These are phyloP conservation scores for Porpolomopsis calyptriformis DNA, from an alignment of 768 basidiomycete genomes.

Conservation along the genomic window DNA sequence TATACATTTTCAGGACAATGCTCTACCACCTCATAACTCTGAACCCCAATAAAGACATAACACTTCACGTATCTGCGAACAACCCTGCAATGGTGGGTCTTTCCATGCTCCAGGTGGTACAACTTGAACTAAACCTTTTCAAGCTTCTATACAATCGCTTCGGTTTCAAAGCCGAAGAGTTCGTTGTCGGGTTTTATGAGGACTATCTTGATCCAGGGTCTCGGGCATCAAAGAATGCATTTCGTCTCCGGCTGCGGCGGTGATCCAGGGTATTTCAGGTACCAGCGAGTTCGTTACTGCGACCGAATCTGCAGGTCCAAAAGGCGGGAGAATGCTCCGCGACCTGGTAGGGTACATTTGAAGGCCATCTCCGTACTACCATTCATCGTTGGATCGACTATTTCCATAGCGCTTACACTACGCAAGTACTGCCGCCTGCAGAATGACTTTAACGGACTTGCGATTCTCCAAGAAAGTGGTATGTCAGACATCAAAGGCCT, in stretches of 20 bases:
- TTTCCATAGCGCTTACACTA: too few relatives aligned
- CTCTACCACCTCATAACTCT: conserved; percentile 62
- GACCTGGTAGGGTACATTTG: too few relatives aligned
- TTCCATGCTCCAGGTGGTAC: not conserved
- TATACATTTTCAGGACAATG: conserved; percentile 51
- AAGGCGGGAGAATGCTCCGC: too few relatives aligned
- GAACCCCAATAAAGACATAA: conserved; percentile 70
- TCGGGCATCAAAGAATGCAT: conserved; percentile 69
- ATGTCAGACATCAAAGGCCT: too few relatives aligned
- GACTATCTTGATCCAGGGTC: conserved; percentile 64
- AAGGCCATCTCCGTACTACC: too few relatives aligned
- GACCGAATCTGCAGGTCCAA: too few relatives aligned
- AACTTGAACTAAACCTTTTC: conserved; percentile 1
- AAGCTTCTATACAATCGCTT: conserved; percentile 77
- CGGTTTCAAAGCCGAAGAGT: conserved; percentile 82
- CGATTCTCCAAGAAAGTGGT: too few relatives aligned
- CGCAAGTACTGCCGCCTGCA: too few relatives aligned
- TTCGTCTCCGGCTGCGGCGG: conserved; percentile 62
- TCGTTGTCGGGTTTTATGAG: conserved; percentile 73
- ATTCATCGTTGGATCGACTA: too few relatives aligned
- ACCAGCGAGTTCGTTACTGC: too few relatives aligned
- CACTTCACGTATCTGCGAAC: conserved; percentile 72
- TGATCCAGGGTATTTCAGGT: too few relatives aligned
- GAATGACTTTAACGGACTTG: too few relatives aligned
- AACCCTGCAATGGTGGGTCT: conserved; percentile 63